Base-by-base conservation (phyloP, 139 green algal genomes). In the Tetratostichococcus sp. region DNA sequence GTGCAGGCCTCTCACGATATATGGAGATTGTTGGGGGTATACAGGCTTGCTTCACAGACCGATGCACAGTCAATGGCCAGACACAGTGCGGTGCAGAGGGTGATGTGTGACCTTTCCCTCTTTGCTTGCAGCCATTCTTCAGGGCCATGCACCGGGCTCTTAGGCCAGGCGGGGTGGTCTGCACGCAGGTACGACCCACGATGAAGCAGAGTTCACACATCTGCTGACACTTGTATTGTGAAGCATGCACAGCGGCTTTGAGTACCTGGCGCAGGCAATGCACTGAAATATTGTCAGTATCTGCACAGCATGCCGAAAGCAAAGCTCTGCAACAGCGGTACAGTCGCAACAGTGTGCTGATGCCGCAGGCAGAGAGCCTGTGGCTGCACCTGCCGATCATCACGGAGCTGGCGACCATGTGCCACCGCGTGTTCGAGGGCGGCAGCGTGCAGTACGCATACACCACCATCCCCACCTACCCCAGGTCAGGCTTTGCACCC, bases 401-500 rank as follows among this genome's bases (percentile, higher is more conserved):
- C 84, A 90, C 94, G 82, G 80, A 88, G 28, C 87, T 98, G 43
- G 91, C 92, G 0, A 43, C 74, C 72, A 97, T 97, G 91, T 98
- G 94, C 83, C 81, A 77, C 59, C 35, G 80, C 30, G 88, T 97
- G 23, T 98, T 98, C 82, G 72, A 70, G 35, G 91, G 84, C 23
- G 96, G 96, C 66, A 84, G 73, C 62, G 91, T 98, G 26, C 85
- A 90, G 30, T 99, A 99, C 84, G 96, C 85, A 1, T 97, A 91
- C 87, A 97, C 90, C 77, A 97, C 91, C 82, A 97, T 98, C 71
- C 96, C 96, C 28, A 99, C 95, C 26, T 99, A 99, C 82, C 96
- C 96, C 69, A 93, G 87, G 86, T 89, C 17, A 43, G 6, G 31
- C 21, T 4, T 23, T 66, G 59, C 43, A 23, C 35, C 8, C 39